A percentile compares a stretch with the other conserved stretches of the same genome.
Evolutionary conservation across 495 filamentous ascomycete genomes (phyloP).

Genomic region (Trichocladium antarcticum): DNA sequence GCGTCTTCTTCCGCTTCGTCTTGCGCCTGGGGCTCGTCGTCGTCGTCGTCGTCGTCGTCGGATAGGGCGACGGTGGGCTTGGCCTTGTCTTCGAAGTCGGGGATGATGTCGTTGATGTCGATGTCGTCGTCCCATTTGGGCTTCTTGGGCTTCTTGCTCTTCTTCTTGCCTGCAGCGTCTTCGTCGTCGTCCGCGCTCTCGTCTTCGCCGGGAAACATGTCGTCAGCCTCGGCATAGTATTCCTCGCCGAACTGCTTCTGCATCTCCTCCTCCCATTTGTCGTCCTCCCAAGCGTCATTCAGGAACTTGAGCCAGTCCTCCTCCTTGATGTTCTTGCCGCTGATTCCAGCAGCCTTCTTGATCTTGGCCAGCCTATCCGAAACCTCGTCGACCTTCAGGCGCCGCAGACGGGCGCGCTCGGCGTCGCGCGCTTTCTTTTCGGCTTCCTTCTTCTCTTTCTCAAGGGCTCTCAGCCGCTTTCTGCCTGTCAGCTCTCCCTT

Average conservation of each 20-base stretch:
- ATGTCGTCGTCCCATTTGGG: conserved; percentile 96
- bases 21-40: conserved; percentile 24
- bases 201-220: conserved; percentile 32
- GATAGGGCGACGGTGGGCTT: conserved; percentile 45
- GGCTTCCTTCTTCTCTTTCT: conserved; percentile 62
- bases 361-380: conserved; percentile 73
- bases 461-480: conserved; percentile 64
- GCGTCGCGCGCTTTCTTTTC: conserved; percentile 65
- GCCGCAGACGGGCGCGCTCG: conserved; percentile 72
- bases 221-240: conserved; percentile 66
- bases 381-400: conserved; percentile 78
- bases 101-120: conserved; percentile 83
- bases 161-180: conserved; percentile 18
- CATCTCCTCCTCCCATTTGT: conserved; percentile 84
- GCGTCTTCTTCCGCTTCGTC: conserved; percentile 32
- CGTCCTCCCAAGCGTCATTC: conserved; percentile 75
- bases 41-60: too few relatives aligned
- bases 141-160: conserved; percentile 64
- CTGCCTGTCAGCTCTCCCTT: conserved; percentile 66
- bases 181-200: conserved; percentile 29
- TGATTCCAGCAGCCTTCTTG: conserved; percentile 73
- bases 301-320: conserved; percentile 72
- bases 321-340: conserved; percentile 54
- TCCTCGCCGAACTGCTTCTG: conserved; percentile 69
- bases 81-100: conserved; percentile 62